These are phyloP conservation scores for Chlorella sp. DNA, from an alignment of 139 green algal species.

Conservation along the genomic window DNA sequence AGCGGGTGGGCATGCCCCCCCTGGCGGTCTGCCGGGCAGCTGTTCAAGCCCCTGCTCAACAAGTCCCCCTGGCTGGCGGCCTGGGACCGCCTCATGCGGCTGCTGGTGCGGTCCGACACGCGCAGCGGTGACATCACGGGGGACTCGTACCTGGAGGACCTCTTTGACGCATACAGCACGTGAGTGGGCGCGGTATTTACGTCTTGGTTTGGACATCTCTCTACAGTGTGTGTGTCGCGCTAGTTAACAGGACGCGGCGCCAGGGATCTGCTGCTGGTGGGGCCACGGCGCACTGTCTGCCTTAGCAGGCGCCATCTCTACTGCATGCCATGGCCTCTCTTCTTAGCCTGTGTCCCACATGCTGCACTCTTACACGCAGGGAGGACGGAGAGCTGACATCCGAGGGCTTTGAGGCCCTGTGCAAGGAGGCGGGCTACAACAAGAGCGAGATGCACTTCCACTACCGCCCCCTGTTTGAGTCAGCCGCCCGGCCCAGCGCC, in stretches of 20 bases:
- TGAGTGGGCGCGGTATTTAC: too few relatives aligned
- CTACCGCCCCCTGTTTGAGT: slow-evolving; percentile 3
- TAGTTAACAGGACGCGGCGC: too few relatives aligned
- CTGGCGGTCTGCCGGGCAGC: slow-evolving; percentile 8
- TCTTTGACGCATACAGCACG: too few relatives aligned
- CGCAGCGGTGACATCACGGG: background rate
- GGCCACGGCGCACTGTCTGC: too few relatives aligned
- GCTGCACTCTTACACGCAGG: too few relatives aligned
- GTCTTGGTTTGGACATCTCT: too few relatives aligned
- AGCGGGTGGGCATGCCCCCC: background rate
- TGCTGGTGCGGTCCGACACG: slow-evolving; percentile 22
- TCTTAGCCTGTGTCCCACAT: too few relatives aligned
- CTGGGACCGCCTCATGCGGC: slow-evolving; percentile 33
- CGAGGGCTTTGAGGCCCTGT: slow-evolving; percentile 6
- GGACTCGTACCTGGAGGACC: too few relatives aligned
- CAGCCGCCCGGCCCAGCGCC: background rate
- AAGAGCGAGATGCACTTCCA: slow-evolving; percentile 4
- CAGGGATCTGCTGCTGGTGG: too few relatives aligned
- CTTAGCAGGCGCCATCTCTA: too few relatives aligned
- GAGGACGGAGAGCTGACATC: slow-evolving; percentile 2
- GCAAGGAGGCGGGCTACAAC: slow-evolving; percentile 3
- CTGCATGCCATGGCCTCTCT: too few relatives aligned
- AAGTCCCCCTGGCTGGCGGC: slow-evolving; percentile 46
- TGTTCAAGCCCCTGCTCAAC: slow-evolving; percentile 26
- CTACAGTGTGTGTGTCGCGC: too few relatives aligned